Evolutionary conservation across 768 basidiomycete species (phyloP), one percentile per base, ranked within the genome.

Genomic region (Chiua virens): DNA sequence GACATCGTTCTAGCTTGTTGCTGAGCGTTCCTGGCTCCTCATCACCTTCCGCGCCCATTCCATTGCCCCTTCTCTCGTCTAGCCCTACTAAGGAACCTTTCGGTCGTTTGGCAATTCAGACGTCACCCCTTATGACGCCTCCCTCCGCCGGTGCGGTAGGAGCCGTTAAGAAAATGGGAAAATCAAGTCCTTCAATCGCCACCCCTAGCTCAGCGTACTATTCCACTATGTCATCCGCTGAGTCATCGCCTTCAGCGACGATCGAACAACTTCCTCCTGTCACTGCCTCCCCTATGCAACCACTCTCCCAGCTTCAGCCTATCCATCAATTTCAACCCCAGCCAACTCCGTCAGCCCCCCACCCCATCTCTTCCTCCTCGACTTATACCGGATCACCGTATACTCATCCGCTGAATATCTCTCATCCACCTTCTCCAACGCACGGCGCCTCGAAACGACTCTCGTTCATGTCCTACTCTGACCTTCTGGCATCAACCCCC

Each of bases 381-480:
- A 64, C 64, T 2, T 68, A 56, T 20, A 58, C 66, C 0, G 60
- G 64, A 2, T 68, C 67, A 2, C 67, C 68, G 2, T 70, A 47
- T 38, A 37, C 28, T 10, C 52, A 53, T 21, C 59, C 62, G 30
- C 50, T 62, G 49, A 62, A 58, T 28, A 45, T 65, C 40, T 64
- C 65, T 36, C 66, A 63, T 30, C 73, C 75, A 9, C 74, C 80
- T 18, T 80, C 80, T 11, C 78, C 83, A 5, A 73, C 76, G 1
- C 73, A 77, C 46, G 56, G 10, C 2, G 57, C 67, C 76, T 73
- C 74, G 25, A 91, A 92, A 59, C 85, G 90, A 3, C 80, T 92
- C 11, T 93, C 91, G 0, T 96, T 94, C 76, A 80, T 95, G 71
- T 89, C 91, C 4, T 94, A 94, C 68, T 80, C 86, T 23, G 92